Evolutionary conservation across 2,329 filamentous ascomycete genomes (phyloP), one percentile per base, ranked within the genome.

Genomic region (Xylaria hypoxylon): DNA sequence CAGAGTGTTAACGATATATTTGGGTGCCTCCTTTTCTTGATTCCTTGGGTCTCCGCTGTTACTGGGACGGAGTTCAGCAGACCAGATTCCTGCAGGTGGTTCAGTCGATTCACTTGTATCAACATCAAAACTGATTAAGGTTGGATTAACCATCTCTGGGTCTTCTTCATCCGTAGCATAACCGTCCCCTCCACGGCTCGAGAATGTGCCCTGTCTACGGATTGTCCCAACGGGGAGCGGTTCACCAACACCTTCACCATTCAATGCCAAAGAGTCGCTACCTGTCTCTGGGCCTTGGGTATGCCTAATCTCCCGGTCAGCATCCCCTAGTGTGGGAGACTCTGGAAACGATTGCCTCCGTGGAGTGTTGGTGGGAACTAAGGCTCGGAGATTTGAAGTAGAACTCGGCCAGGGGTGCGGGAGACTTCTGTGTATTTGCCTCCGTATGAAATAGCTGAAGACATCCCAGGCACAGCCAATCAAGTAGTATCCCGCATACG

Each of bases 41-140:
- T 75, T 72, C 71, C 79, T 51, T 69, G 63, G 38, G 67, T 78
- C 71, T 44, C 73, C 67, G 55, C 76, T 76, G 28, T 78, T 76
- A 65, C 83, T 88, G 2, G 86, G 85, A 0, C 86, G 82, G 19
- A 89, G 75, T 72, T 89, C 87, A 13, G 87, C 86, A 3, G 85
- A 86, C 87, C 87, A 89, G 1, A 86, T 74, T 15, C 85, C 86
- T 1, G 83, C 78, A 1, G 83, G 83, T 2, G 81, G 80, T 53
- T 86, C 84, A 2, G 80, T 81, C 0, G 84, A 79, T 52, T 88
- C 86, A 3, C 82, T 84, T 0, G 86, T 84, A 68, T 89, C 87
- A 31, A 89, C 86, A 62, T 89, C 87, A 62, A 89, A 88, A 69
- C 85, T 88, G 58, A 89, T 88, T 5, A 89, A 77, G 0, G 86